A percentile compares a stretch with the other conserved stretches of the same genome.
These are phyloP conservation scores for Pestalotiopsis sp. DNA, from an alignment of 2,329 filamentous ascomycete species.

Conservation along the genomic window DNA sequence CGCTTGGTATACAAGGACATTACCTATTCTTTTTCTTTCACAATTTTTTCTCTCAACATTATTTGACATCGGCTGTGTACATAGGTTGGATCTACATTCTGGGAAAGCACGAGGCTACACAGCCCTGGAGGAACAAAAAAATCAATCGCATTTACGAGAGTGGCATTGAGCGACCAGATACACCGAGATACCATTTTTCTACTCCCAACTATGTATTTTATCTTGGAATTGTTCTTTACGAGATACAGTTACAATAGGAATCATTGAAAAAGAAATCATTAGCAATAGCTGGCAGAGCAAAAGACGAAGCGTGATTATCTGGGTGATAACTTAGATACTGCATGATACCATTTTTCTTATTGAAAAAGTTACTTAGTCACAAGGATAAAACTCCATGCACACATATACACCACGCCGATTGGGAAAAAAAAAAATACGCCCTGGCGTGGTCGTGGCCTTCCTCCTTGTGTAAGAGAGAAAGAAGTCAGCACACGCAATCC, in stretches of 20 bases:
- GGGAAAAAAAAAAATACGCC: neutral
- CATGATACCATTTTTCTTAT: neutral
- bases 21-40: neutral
- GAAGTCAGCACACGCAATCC: neutral
- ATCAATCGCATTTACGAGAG: neutral
- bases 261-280: neutral
- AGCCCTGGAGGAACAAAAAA: neutral
- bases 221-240: neutral
- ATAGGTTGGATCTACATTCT: neutral
- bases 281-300: neutral
- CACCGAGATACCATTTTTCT: conserved; percentile 4
- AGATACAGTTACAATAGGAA: neutral
- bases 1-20: neutral
- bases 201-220: neutral
- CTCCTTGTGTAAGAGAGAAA: neutral
- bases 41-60: neutral
- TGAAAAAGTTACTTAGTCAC: neutral
- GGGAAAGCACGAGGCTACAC: neutral
- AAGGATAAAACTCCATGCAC: neutral
- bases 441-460: neutral
- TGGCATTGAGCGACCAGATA: neutral
- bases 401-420: neutral
- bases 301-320: neutral
- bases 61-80: neutral
- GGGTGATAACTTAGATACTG: neutral